Conservation (phyloP, 208 protist species). For the Crithidia fasciculata region DNA sequence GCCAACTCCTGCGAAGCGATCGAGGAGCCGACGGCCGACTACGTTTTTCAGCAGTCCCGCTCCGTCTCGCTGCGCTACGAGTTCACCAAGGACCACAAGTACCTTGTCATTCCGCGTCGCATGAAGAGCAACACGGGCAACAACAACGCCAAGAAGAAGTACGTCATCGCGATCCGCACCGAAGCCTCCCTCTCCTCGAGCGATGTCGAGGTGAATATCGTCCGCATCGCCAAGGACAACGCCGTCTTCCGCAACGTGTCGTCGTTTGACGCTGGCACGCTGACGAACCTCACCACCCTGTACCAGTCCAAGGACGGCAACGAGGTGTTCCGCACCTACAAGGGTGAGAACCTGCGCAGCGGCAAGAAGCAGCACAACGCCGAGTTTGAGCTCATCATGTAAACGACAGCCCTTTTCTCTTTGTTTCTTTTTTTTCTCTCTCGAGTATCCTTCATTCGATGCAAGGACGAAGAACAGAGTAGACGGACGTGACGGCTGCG, state of each 20-base stretch:
- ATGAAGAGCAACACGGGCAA: conserved; percentile 50
- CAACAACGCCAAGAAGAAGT: conserved; percentile 48
- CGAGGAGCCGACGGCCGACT: conserved; percentile 46
- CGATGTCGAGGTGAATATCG: conserved; percentile 39
- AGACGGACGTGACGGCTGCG: too few species aligned
- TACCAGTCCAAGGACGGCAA: conserved; percentile 44
- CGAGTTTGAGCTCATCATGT: conserved; percentile 34
- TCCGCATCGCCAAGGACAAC: conserved; percentile 37
- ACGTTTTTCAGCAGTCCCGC: conserved; percentile 51
- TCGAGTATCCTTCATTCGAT: not conserved
- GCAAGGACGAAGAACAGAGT: too few species aligned
- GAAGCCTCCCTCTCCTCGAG: conserved; percentile 22
- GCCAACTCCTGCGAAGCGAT: conserved; percentile 43
- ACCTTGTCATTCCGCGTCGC: conserved; percentile 52
- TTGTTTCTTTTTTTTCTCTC: not conserved
- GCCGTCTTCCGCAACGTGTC: conserved; percentile 47
- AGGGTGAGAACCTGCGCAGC: conserved; percentile 39
- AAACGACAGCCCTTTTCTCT: not conserved
- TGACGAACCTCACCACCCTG: conserved; percentile 34
- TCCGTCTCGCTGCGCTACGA: conserved; percentile 43
- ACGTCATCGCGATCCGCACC: conserved; percentile 40
- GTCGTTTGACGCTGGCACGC: conserved; percentile 33
- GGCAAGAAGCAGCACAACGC: conserved; percentile 48
- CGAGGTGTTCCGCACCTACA: conserved; percentile 37
- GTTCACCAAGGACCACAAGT: conserved; percentile 44